Evolutionary conservation across 2,329 filamentous ascomycete species (phyloP).

Genomic region (Aspergillus udagawae): DNA sequence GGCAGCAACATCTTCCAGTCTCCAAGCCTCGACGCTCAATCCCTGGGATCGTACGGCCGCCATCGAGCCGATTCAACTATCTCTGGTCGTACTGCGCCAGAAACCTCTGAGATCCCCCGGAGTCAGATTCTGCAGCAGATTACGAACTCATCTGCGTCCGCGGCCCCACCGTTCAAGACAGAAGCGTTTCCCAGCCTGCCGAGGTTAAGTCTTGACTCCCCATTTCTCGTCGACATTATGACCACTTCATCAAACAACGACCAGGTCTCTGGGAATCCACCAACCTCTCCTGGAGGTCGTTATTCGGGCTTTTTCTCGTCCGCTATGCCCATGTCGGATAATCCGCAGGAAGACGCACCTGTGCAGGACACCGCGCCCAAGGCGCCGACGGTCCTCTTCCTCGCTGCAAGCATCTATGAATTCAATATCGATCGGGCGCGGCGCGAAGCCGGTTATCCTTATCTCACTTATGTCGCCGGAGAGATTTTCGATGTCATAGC

Average conservation of each 20-base stretch:
- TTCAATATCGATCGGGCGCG: slow-evolving; percentile 94
- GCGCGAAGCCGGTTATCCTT: slow-evolving; percentile 90
- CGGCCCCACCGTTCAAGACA: slow-evolving; percentile 8
- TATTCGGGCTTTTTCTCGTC: slow-evolving; percentile 81
- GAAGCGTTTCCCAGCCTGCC: slow-evolving; percentile 39
- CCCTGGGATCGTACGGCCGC: slow-evolving; percentile 34
- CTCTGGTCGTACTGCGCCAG: slow-evolving; percentile 48
- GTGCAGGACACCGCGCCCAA: slow-evolving; percentile 39
- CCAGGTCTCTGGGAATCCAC: slow-evolving; percentile 21
- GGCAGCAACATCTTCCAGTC: slow-evolving; percentile 65
- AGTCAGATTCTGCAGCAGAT: slow-evolving; percentile 49
- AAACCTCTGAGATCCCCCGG: slow-evolving; percentile 51
- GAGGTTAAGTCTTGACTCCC: slow-evolving; percentile 43
- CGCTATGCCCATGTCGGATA: slow-evolving; percentile 75
- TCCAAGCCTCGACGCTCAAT: slow-evolving; percentile 43
- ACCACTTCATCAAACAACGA: slow-evolving; percentile 25
- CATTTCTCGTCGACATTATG: slow-evolving; percentile 41
- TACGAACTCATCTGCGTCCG: slow-evolving; percentile 40
- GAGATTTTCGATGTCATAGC: slow-evolving; percentile 94
- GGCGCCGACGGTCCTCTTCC: slow-evolving; percentile 69
- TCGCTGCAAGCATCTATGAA: slow-evolving; percentile 90
- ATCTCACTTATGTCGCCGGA: slow-evolving; percentile 89
- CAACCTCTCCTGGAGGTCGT: slow-evolving; percentile 46
- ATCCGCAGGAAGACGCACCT: slow-evolving; percentile 38
- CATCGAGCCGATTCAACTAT: slow-evolving; percentile 55